These are phyloP conservation scores for Calonectria naviculata DNA, from an alignment of 2,329 filamentous ascomycete genomes.

Conservation along the genomic window DNA sequence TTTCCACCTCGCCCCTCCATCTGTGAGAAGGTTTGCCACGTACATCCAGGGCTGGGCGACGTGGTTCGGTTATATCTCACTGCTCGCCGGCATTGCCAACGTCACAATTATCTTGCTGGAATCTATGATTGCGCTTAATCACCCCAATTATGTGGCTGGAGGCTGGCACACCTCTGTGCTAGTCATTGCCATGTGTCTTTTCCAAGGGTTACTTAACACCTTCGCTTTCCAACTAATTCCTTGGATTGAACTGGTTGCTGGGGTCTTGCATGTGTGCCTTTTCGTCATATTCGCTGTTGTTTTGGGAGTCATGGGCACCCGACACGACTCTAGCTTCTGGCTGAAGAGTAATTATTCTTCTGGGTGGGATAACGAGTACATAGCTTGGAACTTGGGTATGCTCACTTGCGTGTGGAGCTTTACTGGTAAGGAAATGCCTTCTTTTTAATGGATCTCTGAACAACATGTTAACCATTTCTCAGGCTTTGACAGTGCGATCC, in stretches of 20 bases:
- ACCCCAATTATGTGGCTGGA: constrained; percentile 32
- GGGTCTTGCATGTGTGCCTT: constrained; percentile 35
- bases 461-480: not conserved
- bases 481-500: constrained; percentile 40
- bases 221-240: constrained; percentile 37
- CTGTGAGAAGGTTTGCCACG: constrained; percentile 34
- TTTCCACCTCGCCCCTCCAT: constrained; percentile 33
- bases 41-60: constrained; percentile 40
- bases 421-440: constrained; percentile 25
- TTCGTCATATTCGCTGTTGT: constrained; percentile 39
- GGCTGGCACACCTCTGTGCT: constrained; percentile 38
- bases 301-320: constrained; percentile 36
- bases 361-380: constrained; percentile 36
- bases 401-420: constrained; percentile 41
- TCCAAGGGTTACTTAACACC: constrained; percentile 35
- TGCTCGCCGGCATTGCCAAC: constrained; percentile 38
- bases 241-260: constrained; percentile 37
- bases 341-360: constrained; percentile 31
- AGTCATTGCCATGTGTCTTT: constrained; percentile 38
- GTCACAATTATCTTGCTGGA: constrained; percentile 41
- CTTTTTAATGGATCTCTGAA: not conserved
- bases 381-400: constrained; percentile 40
- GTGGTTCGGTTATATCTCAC: constrained; percentile 39
- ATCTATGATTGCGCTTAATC: constrained; percentile 38
- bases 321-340: constrained; percentile 36